Conservation (phyloP, 305 asterid species). For the Fraxinus latifolia region DNA sequence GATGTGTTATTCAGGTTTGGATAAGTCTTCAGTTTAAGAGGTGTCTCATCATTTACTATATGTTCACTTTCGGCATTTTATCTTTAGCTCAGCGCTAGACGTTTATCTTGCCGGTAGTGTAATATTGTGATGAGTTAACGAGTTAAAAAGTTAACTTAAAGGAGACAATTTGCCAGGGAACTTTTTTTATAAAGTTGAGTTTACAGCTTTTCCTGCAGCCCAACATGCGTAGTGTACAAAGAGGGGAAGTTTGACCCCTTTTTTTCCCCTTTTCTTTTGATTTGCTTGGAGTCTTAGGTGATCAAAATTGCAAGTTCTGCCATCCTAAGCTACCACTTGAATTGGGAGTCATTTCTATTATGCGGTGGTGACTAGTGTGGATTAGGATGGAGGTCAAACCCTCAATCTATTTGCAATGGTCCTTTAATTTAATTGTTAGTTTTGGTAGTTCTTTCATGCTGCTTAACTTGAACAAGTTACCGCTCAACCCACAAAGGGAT, state of each 20-base stretch:
- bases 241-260: background rate
- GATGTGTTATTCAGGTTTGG: background rate
- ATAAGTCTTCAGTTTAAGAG: background rate
- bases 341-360: background rate
- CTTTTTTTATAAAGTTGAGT: background rate
- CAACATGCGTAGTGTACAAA: background rate
- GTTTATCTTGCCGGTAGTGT: background rate
- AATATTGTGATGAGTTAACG: background rate
- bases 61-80: background rate
- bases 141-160: background rate
- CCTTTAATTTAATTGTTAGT: background rate
- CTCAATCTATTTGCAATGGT: background rate
- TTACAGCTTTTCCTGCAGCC: background rate
- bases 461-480: background rate
- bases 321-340: background rate
- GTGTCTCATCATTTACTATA: conserved; percentile 5
- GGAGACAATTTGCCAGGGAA: background rate
- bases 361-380: background rate
- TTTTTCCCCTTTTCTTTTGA: background rate
- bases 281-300: background rate
- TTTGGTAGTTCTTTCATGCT: background rate
- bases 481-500: background rate
- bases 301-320: background rate
- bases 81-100: background rate
- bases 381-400: background rate